phyloP scores from a whole-genome alignment of 768 basidiomycete genomes.

The Termitomyces heimii region DNA sequence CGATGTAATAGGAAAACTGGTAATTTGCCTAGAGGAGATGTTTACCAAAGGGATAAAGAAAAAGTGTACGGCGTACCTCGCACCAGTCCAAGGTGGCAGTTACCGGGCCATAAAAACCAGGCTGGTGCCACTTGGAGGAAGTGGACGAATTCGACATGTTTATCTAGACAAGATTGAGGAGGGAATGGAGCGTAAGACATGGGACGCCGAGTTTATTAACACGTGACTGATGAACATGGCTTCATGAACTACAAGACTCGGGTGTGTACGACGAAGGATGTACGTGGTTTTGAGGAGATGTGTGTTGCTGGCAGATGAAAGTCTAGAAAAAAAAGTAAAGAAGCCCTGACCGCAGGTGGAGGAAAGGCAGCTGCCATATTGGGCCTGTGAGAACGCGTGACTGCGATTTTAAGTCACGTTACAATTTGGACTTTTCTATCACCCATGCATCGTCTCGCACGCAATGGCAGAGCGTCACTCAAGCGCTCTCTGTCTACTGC shows the following conservation, averaged over 20 bases:
- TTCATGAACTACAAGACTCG: neutral
- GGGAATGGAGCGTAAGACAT: neutral
- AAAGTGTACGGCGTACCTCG: constrained; percentile 34
- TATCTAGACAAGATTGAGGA: neutral
- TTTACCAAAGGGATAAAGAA: neutral
- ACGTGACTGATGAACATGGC: constrained; percentile 5
- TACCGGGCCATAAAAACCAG: constrained; percentile 56
- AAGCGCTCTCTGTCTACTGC: constrained; percentile 11
- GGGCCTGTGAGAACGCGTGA: constrained; percentile 3
- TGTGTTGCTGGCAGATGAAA: neutral
- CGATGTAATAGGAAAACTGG: constrained; percentile 71
- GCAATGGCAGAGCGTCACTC: constrained; percentile 24
- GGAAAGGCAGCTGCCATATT: neutral
- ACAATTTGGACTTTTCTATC: constrained; percentile 9
- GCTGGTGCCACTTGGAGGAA: constrained; percentile 25
- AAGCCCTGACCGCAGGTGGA: neutral
- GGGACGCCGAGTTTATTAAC: neutral
- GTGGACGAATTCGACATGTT: constrained; percentile 30
- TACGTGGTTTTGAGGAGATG: neutral
- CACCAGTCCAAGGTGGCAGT: constrained; percentile 75
- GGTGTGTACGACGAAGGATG: neutral
- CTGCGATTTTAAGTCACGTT: constrained; percentile 7
- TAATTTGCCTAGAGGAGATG: constrained; percentile 53
- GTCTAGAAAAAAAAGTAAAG: neutral
- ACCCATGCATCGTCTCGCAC: constrained; percentile 22